phyloP scores from a whole-genome alignment of 805 yeast species.

The Lipomyces orientalis region DNA sequence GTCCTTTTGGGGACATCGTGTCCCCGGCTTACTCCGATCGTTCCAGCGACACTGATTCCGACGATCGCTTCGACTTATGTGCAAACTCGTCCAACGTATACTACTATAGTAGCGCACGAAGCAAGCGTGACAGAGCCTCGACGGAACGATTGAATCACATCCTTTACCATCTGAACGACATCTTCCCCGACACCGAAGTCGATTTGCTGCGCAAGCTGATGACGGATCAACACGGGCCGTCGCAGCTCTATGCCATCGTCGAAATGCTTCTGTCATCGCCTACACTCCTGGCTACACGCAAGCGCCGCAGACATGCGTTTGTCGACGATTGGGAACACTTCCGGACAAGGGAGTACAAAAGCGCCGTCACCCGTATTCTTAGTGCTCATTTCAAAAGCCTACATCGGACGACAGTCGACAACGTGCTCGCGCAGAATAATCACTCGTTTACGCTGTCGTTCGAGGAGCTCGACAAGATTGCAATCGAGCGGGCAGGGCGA shows the following conservation, averaged over 20 bases:
- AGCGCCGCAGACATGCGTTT: constrained; percentile 18
- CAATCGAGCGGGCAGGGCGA: constrained; percentile 19
- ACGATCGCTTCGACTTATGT: constrained; percentile 9
- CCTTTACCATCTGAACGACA: constrained; percentile 21
- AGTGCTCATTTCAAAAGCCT: constrained; percentile 18
- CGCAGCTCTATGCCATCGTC: constrained; percentile 31
- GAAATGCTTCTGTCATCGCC: constrained; percentile 31
- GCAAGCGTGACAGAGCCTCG: not conserved
- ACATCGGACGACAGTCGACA: constrained; percentile 22
- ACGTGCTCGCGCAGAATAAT: constrained; percentile 30
- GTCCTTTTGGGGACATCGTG: constrained; percentile 16
- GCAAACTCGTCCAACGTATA: constrained; percentile 1
- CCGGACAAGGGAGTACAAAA: constrained; percentile 29
- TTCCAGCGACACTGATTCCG: constrained; percentile 13
- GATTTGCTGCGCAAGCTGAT: constrained; percentile 29
- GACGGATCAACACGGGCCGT: constrained; percentile 30
- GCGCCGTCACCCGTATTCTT: constrained; percentile 22
- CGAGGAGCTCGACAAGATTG: constrained; percentile 22
- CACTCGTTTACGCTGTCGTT: constrained; percentile 25
- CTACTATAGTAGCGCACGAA: not conserved
- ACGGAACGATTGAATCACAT: constrained; percentile 23
- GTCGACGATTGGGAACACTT: constrained; percentile 27
- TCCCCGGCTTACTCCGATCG: not conserved
- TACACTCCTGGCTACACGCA: constrained; percentile 18
- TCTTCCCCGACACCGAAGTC: constrained; percentile 36